Evolutionary conservation across 1,139 yeast genomes (phyloP).

Genomic region (Suhomyces chickasaworum): DNA sequence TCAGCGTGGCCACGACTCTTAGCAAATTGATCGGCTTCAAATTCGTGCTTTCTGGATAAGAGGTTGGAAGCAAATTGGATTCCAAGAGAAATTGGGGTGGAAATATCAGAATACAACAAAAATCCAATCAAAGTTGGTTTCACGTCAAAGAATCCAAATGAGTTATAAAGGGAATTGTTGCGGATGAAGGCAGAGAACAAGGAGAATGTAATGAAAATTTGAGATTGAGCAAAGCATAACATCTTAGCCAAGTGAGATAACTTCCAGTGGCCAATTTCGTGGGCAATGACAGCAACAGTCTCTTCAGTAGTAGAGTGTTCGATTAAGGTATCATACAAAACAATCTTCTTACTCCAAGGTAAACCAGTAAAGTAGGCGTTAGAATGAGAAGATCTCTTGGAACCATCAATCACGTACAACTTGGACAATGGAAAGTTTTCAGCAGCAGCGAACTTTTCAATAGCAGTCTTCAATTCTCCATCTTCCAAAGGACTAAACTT

Average conservation of each 20-base stretch:
- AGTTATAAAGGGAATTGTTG: constrained; percentile 71
- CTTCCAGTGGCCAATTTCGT: constrained; percentile 98
- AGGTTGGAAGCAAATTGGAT: constrained; percentile 68
- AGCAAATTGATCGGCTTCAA: constrained; percentile 90
- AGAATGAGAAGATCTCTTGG: constrained; percentile 92
- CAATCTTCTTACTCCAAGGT: constrained; percentile 97
- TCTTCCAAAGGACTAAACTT: constrained; percentile 87
- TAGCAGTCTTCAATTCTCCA: constrained; percentile 81
- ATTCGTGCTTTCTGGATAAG: constrained; percentile 82
- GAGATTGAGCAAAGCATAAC: constrained; percentile 63
- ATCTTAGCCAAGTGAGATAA: constrained; percentile 78
- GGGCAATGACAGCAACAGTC: constrained; percentile 92
- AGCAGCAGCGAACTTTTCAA: constrained; percentile 73
- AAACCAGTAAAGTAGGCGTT: constrained; percentile 94
- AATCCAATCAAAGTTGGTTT: constrained; percentile 83
- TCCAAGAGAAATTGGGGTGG: constrained; percentile 73
- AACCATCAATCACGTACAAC: constrained; percentile 88
- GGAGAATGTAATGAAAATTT: constrained; percentile 64
- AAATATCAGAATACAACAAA: constrained; percentile 68
- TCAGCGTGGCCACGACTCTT: constrained; percentile 68
- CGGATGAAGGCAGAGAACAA: constrained; percentile 77
- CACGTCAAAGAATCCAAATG: constrained; percentile 70
- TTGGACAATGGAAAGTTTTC: constrained; percentile 85
- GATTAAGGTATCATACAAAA: constrained; percentile 85
- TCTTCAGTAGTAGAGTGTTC: constrained; percentile 75